Conservation (phyloP, 75 land plant genomes). For the Isoetes taiwanensis region DNA sequence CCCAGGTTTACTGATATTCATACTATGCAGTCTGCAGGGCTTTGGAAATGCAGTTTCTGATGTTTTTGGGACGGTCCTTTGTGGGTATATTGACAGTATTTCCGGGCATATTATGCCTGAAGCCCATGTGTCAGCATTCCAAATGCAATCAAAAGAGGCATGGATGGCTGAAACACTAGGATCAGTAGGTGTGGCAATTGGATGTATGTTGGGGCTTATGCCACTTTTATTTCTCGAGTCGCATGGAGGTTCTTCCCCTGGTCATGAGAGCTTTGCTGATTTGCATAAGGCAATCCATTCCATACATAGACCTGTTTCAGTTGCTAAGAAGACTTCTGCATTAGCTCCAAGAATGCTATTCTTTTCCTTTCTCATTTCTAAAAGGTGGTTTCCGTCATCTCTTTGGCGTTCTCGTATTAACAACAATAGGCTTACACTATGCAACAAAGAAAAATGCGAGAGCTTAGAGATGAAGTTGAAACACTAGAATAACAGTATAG, state of each 20-base stretch:
- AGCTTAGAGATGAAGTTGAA: no score
- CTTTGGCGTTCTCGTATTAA: no score
- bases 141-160: slow-evolving; percentile 14
- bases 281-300: no score
- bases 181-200: slow-evolving; percentile 14
- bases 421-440: no score
- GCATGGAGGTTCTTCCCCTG: not conserved
- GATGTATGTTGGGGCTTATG: slow-evolving; percentile 15
- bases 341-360: no score
- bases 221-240: slow-evolving; percentile 10
- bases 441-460: no score
- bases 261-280: no score
- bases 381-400: no score
- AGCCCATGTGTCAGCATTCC: slow-evolving; percentile 1
- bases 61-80: slow-evolving; percentile 12
- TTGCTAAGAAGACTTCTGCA: no score
- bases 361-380: no score
- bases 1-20: not conserved
- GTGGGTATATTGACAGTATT: slow-evolving; percentile 17
- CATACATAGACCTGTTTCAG: no score
- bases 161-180: slow-evolving; percentile 22
- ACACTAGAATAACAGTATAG: no score
- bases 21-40: slow-evolving; percentile 17
- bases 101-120: slow-evolving; percentile 21
- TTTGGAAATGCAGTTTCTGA: slow-evolving; percentile 21